Evolutionary conservation across 805 yeast species (phyloP), one percentile per base, ranked within the genome.

Genomic region (Candida rishiriensis): DNA sequence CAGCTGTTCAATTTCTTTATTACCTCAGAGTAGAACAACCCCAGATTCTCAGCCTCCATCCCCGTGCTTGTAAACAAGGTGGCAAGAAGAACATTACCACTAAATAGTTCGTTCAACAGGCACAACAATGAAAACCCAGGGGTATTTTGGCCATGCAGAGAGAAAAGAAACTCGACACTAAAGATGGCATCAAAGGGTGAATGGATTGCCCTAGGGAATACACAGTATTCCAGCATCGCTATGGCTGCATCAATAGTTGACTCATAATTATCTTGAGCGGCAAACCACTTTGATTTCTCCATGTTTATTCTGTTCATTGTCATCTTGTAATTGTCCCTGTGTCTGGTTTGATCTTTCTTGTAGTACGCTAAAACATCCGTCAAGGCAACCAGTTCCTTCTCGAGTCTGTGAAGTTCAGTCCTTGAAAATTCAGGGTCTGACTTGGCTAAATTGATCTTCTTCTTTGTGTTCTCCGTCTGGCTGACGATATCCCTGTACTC

Each of bases 161-260:
- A 65, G 44, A 78, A 72, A 9, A 88, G 49, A 55, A 89, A 87
- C 43, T 72, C 70, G 0, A 85, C 78, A 31, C 81, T 64, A 57
- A 68, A 90, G 0, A 85, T 69, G 0, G 97, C 95, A 65, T 89
- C 97, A 49, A 83, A 76, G 0, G 95, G 80, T 0, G 97, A 86
- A 50, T 84, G 88, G 2, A 84, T 61, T 3, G 82, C 73, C 51
- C 97, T 71, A 10, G 96, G 97, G 11, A 89, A 62, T 7, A 88
- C 53, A 61, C 96, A 88, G 42, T 64, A 60, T 48, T 83, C 82
- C 31, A 88, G 57, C 39, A 88, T 35, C 32, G 50, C 52, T 21
- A 40, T 32, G 26, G 41, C 40, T 3, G 42, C 17, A 12, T 42
- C 44, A 6, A 17, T 43, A 13, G 39, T 21, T 2, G 44, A n/a